Conservation (phyloP, 2,329 filamentous ascomycete genomes). For the Aureobasidium lini region DNA sequence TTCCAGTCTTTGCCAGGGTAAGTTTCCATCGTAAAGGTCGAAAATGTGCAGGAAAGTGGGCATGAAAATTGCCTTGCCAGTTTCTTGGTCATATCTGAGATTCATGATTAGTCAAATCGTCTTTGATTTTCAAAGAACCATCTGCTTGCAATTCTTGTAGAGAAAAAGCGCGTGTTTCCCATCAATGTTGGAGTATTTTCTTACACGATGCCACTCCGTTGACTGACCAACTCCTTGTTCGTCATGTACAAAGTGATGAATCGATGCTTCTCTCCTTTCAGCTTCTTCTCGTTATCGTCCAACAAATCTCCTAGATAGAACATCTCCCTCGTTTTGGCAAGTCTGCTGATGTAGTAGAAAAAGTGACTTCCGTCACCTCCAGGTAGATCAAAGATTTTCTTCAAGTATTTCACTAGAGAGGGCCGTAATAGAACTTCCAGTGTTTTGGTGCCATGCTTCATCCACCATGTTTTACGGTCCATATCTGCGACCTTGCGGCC, state of each 20-base stretch:
- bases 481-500: constrained; percentile 25
- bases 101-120: not conserved
- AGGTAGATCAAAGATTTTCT: constrained; percentile 27
- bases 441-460: constrained; percentile 22
- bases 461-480: constrained; percentile 27
- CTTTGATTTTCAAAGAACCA: not conserved
- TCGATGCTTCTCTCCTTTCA: constrained; percentile 23
- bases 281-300: constrained; percentile 22
- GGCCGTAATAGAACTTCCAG: constrained; percentile 23
- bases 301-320: constrained; percentile 24
- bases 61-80: constrained; percentile 25
- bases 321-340: constrained; percentile 24
- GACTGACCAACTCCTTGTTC: constrained; percentile 23
- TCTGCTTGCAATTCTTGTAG: not conserved
- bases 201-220: constrained; percentile 26
- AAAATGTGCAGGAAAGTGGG: constrained; percentile 28
- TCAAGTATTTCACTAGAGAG: constrained; percentile 23
- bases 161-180: not conserved
- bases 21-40: constrained; percentile 21
- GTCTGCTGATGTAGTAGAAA: constrained; percentile 27
- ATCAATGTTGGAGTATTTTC: not conserved
- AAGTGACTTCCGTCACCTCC: constrained; percentile 19
- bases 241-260: constrained; percentile 26
- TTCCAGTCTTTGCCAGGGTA: constrained; percentile 30
- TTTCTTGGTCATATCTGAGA: constrained; percentile 24